Percentiles rank a stretch among this genome's conserved stretches.
Conservation (phyloP, 805 yeast genomes). For the Hanseniaspora thailandica region DNA sequence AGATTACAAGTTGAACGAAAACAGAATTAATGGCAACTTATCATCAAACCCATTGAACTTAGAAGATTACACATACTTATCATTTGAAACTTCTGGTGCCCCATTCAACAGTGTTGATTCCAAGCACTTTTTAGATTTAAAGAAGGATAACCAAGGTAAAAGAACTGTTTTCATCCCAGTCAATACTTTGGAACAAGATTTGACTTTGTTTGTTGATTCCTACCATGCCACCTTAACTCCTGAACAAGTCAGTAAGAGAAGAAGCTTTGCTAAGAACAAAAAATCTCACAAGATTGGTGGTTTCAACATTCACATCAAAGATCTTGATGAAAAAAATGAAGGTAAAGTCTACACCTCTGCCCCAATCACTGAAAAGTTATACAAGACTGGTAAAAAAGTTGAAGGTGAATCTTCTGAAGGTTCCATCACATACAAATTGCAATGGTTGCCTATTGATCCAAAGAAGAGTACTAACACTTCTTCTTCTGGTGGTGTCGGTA, state of each 20-base stretch:
- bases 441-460: constrained; percentile 20
- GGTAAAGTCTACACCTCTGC: neutral
- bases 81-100: constrained; percentile 8
- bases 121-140: constrained; percentile 4
- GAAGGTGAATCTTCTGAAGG: constrained; percentile 22
- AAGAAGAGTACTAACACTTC: constrained; percentile 32
- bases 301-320: neutral
- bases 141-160: neutral
- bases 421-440: constrained; percentile 12
- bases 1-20: constrained; percentile 30
- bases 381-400: constrained; percentile 6
- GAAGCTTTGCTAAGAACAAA: constrained; percentile 11
- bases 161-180: constrained; percentile 38
- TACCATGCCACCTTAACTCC: constrained; percentile 2
- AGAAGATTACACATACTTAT: constrained; percentile 18
- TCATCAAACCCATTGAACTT: constrained; percentile 2
- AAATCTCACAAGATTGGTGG: constrained; percentile 14
- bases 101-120: constrained; percentile 3
- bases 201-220: constrained; percentile 27
- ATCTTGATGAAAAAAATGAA: constrained; percentile 7
- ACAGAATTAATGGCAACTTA: neutral
- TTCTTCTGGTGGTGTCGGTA: constrained; percentile 37
- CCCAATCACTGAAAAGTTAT: constrained; percentile 1
- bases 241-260: constrained; percentile 12
- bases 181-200: constrained; percentile 43